Evolutionary conservation across 2,329 filamentous ascomycete species (phyloP).

Genomic region (Colletotrichum incanum): DNA sequence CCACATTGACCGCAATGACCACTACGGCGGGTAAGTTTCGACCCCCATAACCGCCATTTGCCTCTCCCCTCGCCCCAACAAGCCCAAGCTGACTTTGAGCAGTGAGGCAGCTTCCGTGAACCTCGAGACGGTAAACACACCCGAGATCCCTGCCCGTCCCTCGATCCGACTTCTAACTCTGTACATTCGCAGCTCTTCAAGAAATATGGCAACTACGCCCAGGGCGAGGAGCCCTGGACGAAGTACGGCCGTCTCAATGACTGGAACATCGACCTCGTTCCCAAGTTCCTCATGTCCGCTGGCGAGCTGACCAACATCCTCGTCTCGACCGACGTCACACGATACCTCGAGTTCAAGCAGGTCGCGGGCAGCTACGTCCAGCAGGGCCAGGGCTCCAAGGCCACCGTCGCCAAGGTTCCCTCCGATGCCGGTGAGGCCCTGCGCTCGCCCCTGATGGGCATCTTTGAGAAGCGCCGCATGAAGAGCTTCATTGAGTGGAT

Average conservation of each 20-base stretch:
- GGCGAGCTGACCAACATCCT: slow-evolving; percentile 99
- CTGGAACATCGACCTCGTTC: slow-evolving; percentile 99
- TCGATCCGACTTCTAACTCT: slow-evolving; percentile 36
- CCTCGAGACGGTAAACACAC: slow-evolving; percentile 82
- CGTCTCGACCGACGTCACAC: slow-evolving; percentile 92
- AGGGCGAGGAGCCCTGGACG: slow-evolving; percentile 94
- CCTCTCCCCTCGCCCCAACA: slow-evolving; percentile 8
- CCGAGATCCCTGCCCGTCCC: slow-evolving; percentile 48
- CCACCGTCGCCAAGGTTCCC: slow-evolving; percentile 96
- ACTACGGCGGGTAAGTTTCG: slow-evolving; percentile 91
- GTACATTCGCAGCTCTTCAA: slow-evolving; percentile 83
- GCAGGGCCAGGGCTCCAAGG: slow-evolving; percentile 85
- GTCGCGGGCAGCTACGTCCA: slow-evolving; percentile 98
- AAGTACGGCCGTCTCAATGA: slow-evolving; percentile 97
- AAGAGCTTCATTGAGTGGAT: slow-evolving; percentile 98
- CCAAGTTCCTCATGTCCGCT: slow-evolving; percentile 98
- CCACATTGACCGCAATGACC: slow-evolving; percentile 98
- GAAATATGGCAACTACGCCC: slow-evolving; percentile 88
- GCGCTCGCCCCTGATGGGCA: slow-evolving; percentile 93
- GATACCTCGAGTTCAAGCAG: slow-evolving; percentile 93
- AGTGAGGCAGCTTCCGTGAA: slow-evolving; percentile 97
- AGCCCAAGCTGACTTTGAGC: slow-evolving; percentile 41
- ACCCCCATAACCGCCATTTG: slow-evolving; percentile 29
- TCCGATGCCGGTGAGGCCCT: slow-evolving; percentile 93
- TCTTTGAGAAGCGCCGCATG: slow-evolving; percentile 97